Percentiles rank a stretch among this genome's conserved stretches.
These are phyloP conservation scores for Fraxinus anomala DNA, from an alignment of 257 asterid genomes.

Conservation along the genomic window DNA sequence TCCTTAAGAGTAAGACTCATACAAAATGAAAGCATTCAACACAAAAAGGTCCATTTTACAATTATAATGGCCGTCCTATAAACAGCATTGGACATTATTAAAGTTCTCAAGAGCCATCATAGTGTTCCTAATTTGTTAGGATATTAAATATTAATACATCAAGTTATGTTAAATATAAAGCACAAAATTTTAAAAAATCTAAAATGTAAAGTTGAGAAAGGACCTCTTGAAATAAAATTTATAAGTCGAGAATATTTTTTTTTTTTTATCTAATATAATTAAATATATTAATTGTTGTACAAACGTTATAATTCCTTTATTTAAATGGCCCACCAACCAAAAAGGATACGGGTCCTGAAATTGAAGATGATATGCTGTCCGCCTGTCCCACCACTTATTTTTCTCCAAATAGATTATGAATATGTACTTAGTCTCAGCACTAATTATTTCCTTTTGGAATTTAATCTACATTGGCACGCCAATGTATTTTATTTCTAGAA, in stretches of 20 bases:
- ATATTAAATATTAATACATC: background rate
- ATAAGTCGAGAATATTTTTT: background rate
- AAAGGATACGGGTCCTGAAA: constrained; percentile 15
- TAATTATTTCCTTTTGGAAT: constrained; percentile 23
- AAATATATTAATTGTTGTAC: background rate
- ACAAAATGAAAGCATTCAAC: background rate
- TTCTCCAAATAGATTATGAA: constrained; percentile 3
- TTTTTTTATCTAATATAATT: background rate
- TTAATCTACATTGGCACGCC: background rate
- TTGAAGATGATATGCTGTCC: constrained; percentile 26
- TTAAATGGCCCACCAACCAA: constrained; percentile 20
- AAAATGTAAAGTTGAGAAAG: background rate
- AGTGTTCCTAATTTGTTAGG: background rate
- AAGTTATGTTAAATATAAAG: background rate
- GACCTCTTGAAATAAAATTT: background rate
- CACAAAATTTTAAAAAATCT: background rate
- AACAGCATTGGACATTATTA: background rate
- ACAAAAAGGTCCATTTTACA: background rate
- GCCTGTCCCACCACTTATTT: constrained; percentile 22
- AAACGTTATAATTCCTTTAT: constrained; percentile 4
- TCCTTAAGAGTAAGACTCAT: background rate
- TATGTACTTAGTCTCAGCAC: constrained; percentile 18
- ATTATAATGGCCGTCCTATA: background rate
- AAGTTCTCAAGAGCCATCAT: background rate
- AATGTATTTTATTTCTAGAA: background rate